Base-by-base conservation (phyloP, 495 filamentous ascomycete species). In the Hypoxylon intermedium region DNA sequence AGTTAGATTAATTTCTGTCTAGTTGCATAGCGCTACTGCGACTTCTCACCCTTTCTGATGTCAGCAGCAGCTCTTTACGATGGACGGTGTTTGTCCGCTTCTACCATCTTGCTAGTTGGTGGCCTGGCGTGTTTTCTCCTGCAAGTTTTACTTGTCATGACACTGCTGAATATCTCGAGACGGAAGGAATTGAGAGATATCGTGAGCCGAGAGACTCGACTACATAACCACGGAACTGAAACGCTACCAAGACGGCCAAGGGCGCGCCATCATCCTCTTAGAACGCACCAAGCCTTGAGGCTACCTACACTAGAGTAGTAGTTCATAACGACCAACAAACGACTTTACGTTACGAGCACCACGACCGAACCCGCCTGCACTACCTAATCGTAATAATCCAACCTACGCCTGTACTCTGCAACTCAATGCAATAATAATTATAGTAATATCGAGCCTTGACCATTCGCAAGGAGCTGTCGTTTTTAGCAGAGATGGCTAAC, bases 401-500 rank as follows among this genome's bases (percentile, higher is more conserved):
- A 53, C 38, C 19, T 47, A 16, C 40, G 44, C 13, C 30, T 26
- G 12, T 20, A 41, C 15, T 37, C 19, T 4, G 47, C 33, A 53
- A n/a, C 21, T 54, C 30, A 52, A 54, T 62, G 49, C 66, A 37
- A 49, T 51, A 50, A 42, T 63, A 58, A 38, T 19, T 31, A 49
- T 51, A 50, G 37, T 63, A 58, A 38, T 19, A 41, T 26, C 33
- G n/a, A 50, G 1, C 9, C 23, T 15, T 43, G 11, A 53, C 49
- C 36, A 54, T 46, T 53, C 20, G 26, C 28, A 34, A 33, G 18
- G 34, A 53, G 44, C 43, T 45, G 28, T 46, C 19, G 43, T 37
- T 33, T 24, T 47, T 43, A 47, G 52, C 48, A 57, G 53, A 66
- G 38, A 56, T 46, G 40, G 68, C 61, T 11, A 56, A 62, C 20